phyloP scores from a whole-genome alignment of 805 yeast species.

The Teunomyces atbi region DNA sequence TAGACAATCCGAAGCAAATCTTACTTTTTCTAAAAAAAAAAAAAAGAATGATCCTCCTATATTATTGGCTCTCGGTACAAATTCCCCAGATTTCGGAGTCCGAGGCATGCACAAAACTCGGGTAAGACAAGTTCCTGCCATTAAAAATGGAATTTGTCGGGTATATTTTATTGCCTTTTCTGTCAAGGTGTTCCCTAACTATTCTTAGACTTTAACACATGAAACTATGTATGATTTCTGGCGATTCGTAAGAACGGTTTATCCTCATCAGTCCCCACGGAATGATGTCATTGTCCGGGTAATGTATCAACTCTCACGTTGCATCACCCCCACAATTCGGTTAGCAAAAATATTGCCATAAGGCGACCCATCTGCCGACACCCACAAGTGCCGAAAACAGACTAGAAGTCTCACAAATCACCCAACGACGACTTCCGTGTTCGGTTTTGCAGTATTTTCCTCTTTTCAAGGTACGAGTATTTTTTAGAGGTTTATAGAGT shows the following conservation, averaged over 20 bases:
- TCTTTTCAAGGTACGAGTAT: not conserved
- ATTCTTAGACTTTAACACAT: not conserved
- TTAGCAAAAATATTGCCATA: not conserved
- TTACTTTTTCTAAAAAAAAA: not conserved
- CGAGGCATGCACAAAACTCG: not conserved
- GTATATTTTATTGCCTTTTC: not conserved
- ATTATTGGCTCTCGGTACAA: conserved; percentile 3
- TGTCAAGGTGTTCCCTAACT: not conserved
- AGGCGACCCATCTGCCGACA: not conserved
- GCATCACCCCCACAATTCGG: conserved; percentile 1
- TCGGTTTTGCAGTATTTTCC: not conserved
- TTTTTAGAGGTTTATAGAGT: not conserved
- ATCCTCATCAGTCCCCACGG: not conserved
- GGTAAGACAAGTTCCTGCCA: not conserved
- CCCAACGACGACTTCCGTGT: not conserved
- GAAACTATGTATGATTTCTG: not conserved
- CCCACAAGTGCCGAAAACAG: not conserved
- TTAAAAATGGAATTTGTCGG: not conserved
- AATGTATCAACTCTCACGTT: not conserved
- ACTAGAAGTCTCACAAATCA: not conserved
- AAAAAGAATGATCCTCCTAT: conserved; percentile 1
- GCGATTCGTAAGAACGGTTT: not conserved
- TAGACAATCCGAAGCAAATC: conserved; percentile 1
- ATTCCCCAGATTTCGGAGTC: conserved; percentile 19
- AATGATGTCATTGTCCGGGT: not conserved